Evolutionary conservation across 345 rosid genomes (phyloP).

Genomic region (Populus davidiana): DNA sequence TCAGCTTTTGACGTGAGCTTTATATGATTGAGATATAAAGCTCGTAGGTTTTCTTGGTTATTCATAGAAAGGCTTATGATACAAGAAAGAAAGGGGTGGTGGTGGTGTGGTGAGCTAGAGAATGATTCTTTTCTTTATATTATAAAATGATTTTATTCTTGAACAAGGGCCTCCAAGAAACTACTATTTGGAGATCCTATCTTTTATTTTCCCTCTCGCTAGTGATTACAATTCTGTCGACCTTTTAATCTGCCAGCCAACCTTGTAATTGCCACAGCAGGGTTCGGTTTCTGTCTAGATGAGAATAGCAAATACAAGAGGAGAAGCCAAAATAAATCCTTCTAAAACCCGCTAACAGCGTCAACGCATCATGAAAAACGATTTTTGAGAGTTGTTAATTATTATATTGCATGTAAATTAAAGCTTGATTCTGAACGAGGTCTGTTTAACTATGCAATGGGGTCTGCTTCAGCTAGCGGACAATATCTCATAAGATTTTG

Average conservation of each 20-base stretch:
- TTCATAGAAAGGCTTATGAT: too few species aligned
- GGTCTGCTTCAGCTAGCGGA: not conserved
- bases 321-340: not conserved
- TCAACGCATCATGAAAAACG: not conserved
- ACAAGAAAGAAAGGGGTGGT: too few species aligned
- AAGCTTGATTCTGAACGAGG: not conserved
- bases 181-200: not conserved
- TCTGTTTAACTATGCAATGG: not conserved
- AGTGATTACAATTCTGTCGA: not conserved
- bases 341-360: not conserved
- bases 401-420: not conserved
- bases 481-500: conserved; percentile 1
- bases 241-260: not conserved
- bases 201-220: not conserved
- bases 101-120: too few species aligned
- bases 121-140: too few species aligned
- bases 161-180: not conserved
- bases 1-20: not conserved
- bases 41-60: not conserved
- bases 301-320: not conserved
- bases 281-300: not conserved
- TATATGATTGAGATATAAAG: not conserved
- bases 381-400: not conserved
- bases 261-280: not conserved
- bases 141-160: not conserved